phyloP scores from a whole-genome alignment of 2,329 filamentous ascomycete species.

The Penicillium paneum region DNA sequence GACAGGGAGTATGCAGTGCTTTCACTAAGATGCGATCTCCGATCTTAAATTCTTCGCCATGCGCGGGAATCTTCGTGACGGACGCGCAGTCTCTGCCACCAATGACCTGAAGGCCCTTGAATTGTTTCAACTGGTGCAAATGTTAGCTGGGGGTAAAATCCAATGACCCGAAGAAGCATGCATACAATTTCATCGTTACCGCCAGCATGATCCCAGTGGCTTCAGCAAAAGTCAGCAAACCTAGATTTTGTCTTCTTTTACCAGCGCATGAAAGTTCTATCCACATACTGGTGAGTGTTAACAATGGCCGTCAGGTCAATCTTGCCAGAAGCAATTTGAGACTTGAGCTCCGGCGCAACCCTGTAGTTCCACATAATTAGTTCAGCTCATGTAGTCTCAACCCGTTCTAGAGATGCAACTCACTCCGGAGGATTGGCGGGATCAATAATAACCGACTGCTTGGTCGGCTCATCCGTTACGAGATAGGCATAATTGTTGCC shows the following conservation, averaged over 20 bases:
- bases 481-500: constrained; percentile 54
- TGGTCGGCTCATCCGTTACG: constrained; percentile 49
- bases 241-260: background rate
- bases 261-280: background rate
- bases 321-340: constrained; percentile 65
- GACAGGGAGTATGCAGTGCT: constrained; percentile 92
- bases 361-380: constrained; percentile 35
- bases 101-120: constrained; percentile 68
- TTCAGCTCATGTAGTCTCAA: background rate
- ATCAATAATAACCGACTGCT: constrained; percentile 51
- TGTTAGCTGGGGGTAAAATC: background rate
- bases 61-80: constrained; percentile 71
- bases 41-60: constrained; percentile 76
- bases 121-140: constrained; percentile 52
- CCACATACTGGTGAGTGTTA: constrained; percentile 89
- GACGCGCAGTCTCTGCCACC: constrained; percentile 82
- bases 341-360: constrained; percentile 64
- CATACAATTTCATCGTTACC: constrained; percentile 79
- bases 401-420: constrained; percentile 15
- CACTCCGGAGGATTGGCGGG: constrained; percentile 52
- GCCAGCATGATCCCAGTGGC: constrained; percentile 91
- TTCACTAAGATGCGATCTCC: constrained; percentile 76
- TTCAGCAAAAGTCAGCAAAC: constrained; percentile 39
- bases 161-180: background rate
- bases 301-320: constrained; percentile 87